Conservation (phyloP, 345 rosid genomes). For the Rhodomyrtus tomentosa region DNA sequence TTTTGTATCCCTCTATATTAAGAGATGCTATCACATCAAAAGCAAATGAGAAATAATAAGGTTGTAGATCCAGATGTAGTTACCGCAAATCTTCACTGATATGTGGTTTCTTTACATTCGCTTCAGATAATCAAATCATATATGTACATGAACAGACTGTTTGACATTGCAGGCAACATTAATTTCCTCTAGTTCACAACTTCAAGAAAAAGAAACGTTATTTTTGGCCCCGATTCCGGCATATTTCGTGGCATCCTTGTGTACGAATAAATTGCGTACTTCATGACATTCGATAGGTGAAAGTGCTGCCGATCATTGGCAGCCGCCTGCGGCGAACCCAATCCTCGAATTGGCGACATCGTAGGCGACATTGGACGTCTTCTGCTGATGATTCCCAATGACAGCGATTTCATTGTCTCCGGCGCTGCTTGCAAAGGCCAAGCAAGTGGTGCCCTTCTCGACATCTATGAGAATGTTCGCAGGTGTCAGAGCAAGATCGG, state of each 20-base stretch:
- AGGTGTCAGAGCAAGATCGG: conserved; percentile 15
- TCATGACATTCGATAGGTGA: background rate
- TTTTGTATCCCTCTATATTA: background rate
- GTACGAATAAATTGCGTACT: background rate
- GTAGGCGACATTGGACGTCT: conserved; percentile 22
- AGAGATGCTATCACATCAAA: background rate
- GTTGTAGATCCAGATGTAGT: background rate
- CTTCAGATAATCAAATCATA: background rate
- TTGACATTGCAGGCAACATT: background rate
- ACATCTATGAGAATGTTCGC: conserved; percentile 17
- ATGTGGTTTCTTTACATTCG: background rate
- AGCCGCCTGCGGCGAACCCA: conserved; percentile 32
- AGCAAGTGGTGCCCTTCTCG: conserved; percentile 17
- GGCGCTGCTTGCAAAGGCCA: conserved; percentile 19
- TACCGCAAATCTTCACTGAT: background rate
- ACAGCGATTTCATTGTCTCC: conserved; percentile 7
- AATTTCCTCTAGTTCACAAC: background rate
- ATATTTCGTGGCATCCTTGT: background rate
- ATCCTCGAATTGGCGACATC: conserved; percentile 25
- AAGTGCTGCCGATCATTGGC: conserved; percentile 4
- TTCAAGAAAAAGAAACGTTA: background rate
- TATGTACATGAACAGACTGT: background rate
- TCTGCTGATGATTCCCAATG: conserved; percentile 36
- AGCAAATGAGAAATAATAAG: background rate
- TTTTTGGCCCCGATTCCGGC: background rate